These are phyloP conservation scores for Ophiocordyceps camponoti-floridani DNA, from an alignment of 2,329 filamentous ascomycete genomes.

Conservation along the genomic window DNA sequence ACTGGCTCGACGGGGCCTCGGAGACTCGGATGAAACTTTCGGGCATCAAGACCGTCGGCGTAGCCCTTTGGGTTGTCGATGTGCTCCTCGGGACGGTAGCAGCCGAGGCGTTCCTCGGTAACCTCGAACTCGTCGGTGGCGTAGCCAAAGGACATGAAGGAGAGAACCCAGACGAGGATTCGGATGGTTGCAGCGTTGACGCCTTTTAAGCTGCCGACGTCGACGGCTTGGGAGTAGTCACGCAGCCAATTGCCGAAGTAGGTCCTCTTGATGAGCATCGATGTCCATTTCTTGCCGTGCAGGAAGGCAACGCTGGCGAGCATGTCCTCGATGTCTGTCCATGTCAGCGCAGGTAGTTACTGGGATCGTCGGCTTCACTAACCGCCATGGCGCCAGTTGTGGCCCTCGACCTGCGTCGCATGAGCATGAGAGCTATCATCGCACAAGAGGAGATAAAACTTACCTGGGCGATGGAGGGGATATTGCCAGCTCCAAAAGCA, in stretches of 20 bases:
- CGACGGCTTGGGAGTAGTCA: constrained; percentile 87
- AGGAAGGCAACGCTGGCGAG: constrained; percentile 51
- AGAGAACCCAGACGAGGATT: constrained; percentile 72
- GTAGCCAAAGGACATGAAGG: constrained; percentile 78
- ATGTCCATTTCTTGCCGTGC: constrained; percentile 64
- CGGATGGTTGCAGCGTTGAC: constrained; percentile 84
- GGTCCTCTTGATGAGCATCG: constrained; percentile 71
- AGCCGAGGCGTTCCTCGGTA: constrained; percentile 63
- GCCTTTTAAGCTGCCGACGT: constrained; percentile 80
- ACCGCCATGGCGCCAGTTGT: constrained; percentile 38
- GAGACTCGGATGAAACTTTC: constrained; percentile 62
- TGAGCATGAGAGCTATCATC: not conserved
- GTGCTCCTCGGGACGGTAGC: constrained; percentile 62
- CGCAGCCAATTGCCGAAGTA: constrained; percentile 95
- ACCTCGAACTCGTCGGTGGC: constrained; percentile 75
- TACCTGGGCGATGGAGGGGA: constrained; percentile 53
- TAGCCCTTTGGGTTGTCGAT: constrained; percentile 76
- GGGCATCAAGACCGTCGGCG: constrained; percentile 73
- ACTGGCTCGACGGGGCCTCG: constrained; percentile 62
- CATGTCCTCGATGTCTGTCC: constrained; percentile 72
- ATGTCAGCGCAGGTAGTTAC: not conserved
- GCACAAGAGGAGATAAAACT: not conserved
- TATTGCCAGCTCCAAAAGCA: constrained; percentile 80
- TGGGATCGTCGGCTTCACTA: constrained; percentile 16
- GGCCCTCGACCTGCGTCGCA: constrained; percentile 42